Evolutionary conservation across 192 early-diverging fungal species (phyloP), one percentile per base, ranked within the genome.

Genomic region (Neocallimastix lanati): DNA sequence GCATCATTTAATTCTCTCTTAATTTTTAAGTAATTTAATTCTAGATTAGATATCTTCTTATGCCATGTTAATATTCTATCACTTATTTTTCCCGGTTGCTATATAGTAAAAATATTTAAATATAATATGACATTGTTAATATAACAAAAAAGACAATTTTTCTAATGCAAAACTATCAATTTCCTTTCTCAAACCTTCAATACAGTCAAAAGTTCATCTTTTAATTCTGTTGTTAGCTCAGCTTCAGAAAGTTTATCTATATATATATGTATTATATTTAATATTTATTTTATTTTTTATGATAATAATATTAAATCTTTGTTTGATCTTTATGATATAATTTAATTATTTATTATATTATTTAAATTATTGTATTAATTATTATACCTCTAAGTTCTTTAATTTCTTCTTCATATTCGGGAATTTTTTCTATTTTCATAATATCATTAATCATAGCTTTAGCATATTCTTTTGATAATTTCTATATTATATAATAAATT

Each of bases 61-160:
- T 90, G 87, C 88, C 88, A 90, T 18, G 79, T 77, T 28, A 82
- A 76, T n/a, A 90, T 80, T 29, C 84, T 78, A 29, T 86, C 80
- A 18, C 81, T 78, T 25, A 77, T 81, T 12, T 36, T 79, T 12
- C 81, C 50, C 4, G 77, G 9, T 25, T 81, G 50, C 50, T 67
- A n/a, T 13, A n/a, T n/a, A n/a, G n/a, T n/a, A n/a, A n/a, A n/a
- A n/a, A n/a, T n/a, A n/a, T n/a, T n/a, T n/a, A n/a, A n/a, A n/a
- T n/a, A n/a, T n/a, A n/a, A n/a, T n/a, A n/a, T n/a, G n/a, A n/a
- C n/a, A n/a, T n/a, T n/a, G n/a, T n/a, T n/a, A n/a, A n/a, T n/a
- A n/a, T n/a, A n/a, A n/a, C n/a, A n/a, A n/a, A n/a, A n/a, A n/a
- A n/a, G n/a, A n/a, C n/a, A n/a, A n/a, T n/a, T n/a, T n/a, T n/a